Percentiles rank a stretch among this genome's conserved stretches.
Conservation (phyloP, 306 rosid species). For the Glycine soja region DNA sequence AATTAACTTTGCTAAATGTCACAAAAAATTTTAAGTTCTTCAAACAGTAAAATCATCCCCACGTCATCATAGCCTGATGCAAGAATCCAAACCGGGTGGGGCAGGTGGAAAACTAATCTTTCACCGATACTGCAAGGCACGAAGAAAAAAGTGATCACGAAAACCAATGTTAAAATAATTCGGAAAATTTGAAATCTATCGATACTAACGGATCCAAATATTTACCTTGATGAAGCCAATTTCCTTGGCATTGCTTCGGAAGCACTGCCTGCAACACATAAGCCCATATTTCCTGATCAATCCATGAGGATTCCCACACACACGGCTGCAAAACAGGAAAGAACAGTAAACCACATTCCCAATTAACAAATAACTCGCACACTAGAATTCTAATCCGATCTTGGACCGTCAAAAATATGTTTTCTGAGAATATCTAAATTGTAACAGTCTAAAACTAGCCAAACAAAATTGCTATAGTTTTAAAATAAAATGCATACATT, state of each 20-base stretch:
- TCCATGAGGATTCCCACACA: slow-evolving; percentile 89
- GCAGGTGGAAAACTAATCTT: neutral
- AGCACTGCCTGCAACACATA: slow-evolving; percentile 98
- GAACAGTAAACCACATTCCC: neutral
- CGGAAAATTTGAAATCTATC: neutral
- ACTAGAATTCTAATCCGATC: neutral
- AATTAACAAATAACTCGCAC: neutral
- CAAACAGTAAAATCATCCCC: slow-evolving; percentile 30
- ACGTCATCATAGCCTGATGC: slow-evolving; percentile 21
- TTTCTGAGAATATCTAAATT: neutral
- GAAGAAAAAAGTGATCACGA: neutral
- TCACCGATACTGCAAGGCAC: slow-evolving; percentile 74
- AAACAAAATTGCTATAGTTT: neutral
- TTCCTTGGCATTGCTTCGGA: slow-evolving; percentile 97
- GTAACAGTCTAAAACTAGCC: neutral
- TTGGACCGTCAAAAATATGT: neutral
- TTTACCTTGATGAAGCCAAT: slow-evolving; percentile 92
- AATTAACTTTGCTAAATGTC: slow-evolving; percentile 16
- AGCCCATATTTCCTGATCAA: slow-evolving; percentile 91
- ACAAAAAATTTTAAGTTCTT: slow-evolving; percentile 42
- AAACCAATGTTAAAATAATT: neutral
- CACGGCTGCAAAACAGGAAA: slow-evolving; percentile 51
- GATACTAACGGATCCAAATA: neutral
- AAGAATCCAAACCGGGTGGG: slow-evolving; percentile 16
- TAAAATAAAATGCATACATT: neutral